Percentiles rank a stretch among this genome's conserved stretches.
These are phyloP conservation scores for Schizosaccharomyces lindneri DNA, from an alignment of 805 yeast genomes.

Conservation along the genomic window DNA sequence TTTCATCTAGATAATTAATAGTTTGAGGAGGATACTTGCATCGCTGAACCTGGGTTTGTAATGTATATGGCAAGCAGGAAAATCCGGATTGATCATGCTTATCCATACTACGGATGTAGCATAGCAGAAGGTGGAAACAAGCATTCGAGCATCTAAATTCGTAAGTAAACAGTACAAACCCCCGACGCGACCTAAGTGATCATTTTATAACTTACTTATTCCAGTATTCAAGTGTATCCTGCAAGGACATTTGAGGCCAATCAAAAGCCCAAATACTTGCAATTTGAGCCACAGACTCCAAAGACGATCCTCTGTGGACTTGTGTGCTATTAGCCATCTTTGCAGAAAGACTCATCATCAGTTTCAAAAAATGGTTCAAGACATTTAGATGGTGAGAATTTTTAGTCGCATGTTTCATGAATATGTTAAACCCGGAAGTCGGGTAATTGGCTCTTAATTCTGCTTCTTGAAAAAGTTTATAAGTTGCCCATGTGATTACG, in stretches of 20 bases:
- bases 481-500: neutral
- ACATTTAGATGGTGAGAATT: neutral
- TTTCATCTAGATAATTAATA: neutral
- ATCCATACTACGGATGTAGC: neutral
- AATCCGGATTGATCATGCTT: neutral
- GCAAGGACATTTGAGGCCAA: neutral
- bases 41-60: neutral
- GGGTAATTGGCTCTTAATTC: neutral
- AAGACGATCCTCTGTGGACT: neutral
- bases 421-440: neutral
- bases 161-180: neutral
- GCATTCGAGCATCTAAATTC: neutral
- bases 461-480: neutral
- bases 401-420: neutral
- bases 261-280: neutral
- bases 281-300: neutral
- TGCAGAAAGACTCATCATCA: neutral
- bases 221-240: neutral
- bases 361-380: neutral
- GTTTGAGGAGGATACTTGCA: neutral
- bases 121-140: neutral
- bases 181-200: neutral
- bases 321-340: neutral
- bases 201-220: neutral
- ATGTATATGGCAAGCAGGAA: neutral